Conservation (phyloP, 768 basidiomycete genomes). For the Pleurotus tuoliensis region DNA sequence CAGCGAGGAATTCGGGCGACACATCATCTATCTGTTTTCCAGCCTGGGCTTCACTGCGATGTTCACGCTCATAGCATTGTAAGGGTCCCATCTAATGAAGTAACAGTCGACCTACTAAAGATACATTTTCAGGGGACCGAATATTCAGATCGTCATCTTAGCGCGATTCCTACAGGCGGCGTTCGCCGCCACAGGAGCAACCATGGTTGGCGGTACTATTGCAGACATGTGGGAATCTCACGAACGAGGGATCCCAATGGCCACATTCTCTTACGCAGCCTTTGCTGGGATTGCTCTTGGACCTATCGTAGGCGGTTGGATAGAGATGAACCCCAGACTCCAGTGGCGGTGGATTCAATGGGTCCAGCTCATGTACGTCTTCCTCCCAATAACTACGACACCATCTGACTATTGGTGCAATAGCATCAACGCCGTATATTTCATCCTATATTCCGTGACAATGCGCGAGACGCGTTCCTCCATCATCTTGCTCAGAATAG, state of each 20-base stretch:
- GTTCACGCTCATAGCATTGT: constrained; percentile 47
- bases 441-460: constrained; percentile 45
- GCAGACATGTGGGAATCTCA: constrained; percentile 64
- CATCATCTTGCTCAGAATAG: constrained; percentile 65
- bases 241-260: constrained; percentile 79
- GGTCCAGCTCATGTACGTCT: constrained; percentile 61
- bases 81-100: constrained; percentile 12
- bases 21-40: constrained; percentile 54
- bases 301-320: constrained; percentile 61
- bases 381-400: constrained; percentile 6
- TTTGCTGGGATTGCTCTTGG: constrained; percentile 62
- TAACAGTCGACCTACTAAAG: too few species aligned
- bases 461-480: constrained; percentile 73
- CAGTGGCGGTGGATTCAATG: constrained; percentile 86
- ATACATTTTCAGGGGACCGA: constrained; percentile 29
- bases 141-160: constrained; percentile 61
- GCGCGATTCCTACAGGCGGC: constrained; percentile 64
- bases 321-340: constrained; percentile 55
- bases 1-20: constrained; percentile 70
- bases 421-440: constrained; percentile 32
- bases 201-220: constrained; percentile 73
- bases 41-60: constrained; percentile 44
- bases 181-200: constrained; percentile 66
- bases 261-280: constrained; percentile 60
- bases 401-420: background rate